phyloP scores from a whole-genome alignment of 495 filamentous ascomycete species.

The Talaromyces borbonicus region DNA sequence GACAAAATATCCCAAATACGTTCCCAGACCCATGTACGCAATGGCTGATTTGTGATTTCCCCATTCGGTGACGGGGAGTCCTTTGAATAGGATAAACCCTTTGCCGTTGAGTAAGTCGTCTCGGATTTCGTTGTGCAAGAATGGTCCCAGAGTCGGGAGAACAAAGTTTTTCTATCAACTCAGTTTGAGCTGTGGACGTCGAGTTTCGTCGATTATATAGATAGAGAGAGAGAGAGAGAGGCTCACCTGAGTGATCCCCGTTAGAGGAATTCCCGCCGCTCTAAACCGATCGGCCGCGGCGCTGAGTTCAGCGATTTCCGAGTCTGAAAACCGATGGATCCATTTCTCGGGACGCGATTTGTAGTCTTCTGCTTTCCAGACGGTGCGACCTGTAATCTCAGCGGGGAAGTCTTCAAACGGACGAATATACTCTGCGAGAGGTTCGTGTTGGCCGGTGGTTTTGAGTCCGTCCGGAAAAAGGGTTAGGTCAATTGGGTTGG shows the following conservation, averaged over 20 bases:
- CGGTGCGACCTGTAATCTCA: slow-evolving; percentile 61
- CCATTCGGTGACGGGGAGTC: slow-evolving; percentile 68
- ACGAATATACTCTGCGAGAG: slow-evolving; percentile 52
- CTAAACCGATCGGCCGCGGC: slow-evolving; percentile 60
- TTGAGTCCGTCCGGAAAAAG: slow-evolving; percentile 50
- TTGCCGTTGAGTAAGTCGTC: slow-evolving; percentile 71
- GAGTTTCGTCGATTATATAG: too few relatives aligned
- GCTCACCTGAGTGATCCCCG: slow-evolving; percentile 59
- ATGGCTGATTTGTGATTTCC: slow-evolving; percentile 69
- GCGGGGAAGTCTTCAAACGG: slow-evolving; percentile 68
- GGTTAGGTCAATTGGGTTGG: not conserved
- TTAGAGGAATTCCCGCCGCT: slow-evolving; percentile 48
- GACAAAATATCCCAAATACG: slow-evolving; percentile 75
- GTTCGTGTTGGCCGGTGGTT: slow-evolving; percentile 74
- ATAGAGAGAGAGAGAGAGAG: not conserved
- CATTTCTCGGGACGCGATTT: slow-evolving; percentile 59
- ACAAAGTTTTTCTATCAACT: slow-evolving; percentile 35
- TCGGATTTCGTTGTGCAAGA: slow-evolving; percentile 46
- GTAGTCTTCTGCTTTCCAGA: slow-evolving; percentile 72
- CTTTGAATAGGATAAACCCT: slow-evolving; percentile 84
- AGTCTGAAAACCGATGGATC: slow-evolving; percentile 58
- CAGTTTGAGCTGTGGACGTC: not conserved
- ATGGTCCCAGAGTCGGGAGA: slow-evolving; percentile 47
- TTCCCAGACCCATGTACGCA: slow-evolving; percentile 86
- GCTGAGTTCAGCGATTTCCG: slow-evolving; percentile 62